Conservation (phyloP, 345 rosid species). For the Lenwebbia sp. region DNA sequence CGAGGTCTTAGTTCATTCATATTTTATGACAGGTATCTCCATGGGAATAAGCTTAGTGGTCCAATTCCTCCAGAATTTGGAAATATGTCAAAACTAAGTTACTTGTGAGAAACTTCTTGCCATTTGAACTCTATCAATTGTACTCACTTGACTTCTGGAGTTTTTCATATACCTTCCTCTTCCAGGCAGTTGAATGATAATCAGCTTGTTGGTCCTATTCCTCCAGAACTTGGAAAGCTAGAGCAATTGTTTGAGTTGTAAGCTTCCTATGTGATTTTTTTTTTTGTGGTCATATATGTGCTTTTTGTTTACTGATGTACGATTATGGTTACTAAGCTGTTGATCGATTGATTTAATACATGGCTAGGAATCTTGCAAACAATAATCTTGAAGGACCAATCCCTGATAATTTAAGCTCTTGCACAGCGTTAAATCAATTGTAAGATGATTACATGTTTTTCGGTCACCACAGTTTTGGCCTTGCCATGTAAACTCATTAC, state of each 20-base stretch:
- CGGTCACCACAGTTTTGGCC: not conserved
- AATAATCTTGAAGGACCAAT: conserved; percentile 77
- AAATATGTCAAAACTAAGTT: conserved; percentile 92
- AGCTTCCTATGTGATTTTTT: conserved; percentile 3
- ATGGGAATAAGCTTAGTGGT: conserved; percentile 86
- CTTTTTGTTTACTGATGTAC: not conserved
- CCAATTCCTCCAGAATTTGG: conserved; percentile 95
- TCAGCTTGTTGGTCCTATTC: conserved; percentile 57
- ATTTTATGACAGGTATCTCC: conserved; percentile 53
- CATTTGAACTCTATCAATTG: not conserved
- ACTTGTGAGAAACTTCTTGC: conserved; percentile 40
- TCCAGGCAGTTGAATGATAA: conserved; percentile 80
- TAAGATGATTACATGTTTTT: conserved; percentile 6
- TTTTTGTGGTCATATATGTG: not conserved
- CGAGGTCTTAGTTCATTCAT: not conserved
- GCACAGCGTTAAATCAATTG: conserved; percentile 90
- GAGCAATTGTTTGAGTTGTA: conserved; percentile 91
- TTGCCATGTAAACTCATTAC: not conserved
- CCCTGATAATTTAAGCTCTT: conserved; percentile 69
- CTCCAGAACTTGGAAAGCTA: conserved; percentile 89
- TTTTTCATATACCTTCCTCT: not conserved
- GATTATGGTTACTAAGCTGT: not conserved
- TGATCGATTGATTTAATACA: not conserved
- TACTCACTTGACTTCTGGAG: not conserved
- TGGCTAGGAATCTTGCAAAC: conserved; percentile 76